Percentiles rank a stretch among this genome's conserved stretches.
Conservation (phyloP, 2,329 filamentous ascomycete species). For the Xylaria sp. region DNA sequence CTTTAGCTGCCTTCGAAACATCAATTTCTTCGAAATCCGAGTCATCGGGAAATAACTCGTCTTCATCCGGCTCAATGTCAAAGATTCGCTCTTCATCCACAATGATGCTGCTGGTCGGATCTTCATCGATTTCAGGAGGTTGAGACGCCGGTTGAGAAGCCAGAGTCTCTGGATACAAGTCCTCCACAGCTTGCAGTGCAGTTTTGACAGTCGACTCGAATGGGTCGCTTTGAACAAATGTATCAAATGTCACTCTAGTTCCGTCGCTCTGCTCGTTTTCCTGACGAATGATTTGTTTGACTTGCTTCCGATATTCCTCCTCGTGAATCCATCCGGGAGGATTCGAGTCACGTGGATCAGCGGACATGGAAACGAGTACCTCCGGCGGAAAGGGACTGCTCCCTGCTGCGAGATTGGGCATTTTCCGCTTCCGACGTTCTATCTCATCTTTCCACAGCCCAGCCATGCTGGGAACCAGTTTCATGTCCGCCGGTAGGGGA, state of each 20-base stretch:
- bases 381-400: constrained; percentile 77
- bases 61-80: constrained; percentile 41
- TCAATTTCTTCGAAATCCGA: constrained; percentile 45
- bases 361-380: constrained; percentile 82
- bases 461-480: constrained; percentile 90
- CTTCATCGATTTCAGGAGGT: constrained; percentile 27
- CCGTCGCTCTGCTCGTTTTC: constrained; percentile 52
- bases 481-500: constrained; percentile 62
- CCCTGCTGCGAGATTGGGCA: constrained; percentile 57
- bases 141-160: constrained; percentile 35
- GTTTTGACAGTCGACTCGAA: constrained; percentile 64
- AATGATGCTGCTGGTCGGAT: constrained; percentile 44
- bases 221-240: constrained; percentile 53
- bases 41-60: constrained; percentile 45
- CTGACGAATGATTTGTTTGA: constrained; percentile 56
- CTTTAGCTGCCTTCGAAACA: constrained; percentile 11
- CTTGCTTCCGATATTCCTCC: constrained; percentile 66
- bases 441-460: constrained; percentile 90
- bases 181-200: constrained; percentile 75
- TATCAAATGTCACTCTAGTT: constrained; percentile 53
- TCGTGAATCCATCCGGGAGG: constrained; percentile 91
- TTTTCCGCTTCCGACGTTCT: constrained; percentile 65
- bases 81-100: constrained; percentile 61
- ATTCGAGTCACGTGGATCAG: constrained; percentile 65
- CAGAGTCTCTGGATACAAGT: constrained; percentile 66